phyloP scores from a whole-genome alignment of 768 basidiomycete genomes.

The Pleurotus pulmonarius region DNA sequence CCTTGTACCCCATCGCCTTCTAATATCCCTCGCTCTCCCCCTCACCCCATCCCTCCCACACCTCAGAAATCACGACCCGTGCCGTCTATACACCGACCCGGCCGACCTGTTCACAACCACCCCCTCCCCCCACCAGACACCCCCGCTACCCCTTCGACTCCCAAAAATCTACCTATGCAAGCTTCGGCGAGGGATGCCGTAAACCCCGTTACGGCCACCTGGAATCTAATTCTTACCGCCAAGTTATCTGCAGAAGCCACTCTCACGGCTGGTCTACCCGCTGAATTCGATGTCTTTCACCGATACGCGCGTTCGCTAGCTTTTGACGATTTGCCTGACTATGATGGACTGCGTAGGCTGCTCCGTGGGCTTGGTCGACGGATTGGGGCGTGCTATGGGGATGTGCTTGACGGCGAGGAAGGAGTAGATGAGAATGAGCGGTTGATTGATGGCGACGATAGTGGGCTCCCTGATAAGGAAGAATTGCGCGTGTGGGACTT shows the following conservation, averaged over 20 bases:
- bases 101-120: constrained; percentile 16
- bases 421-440: constrained; percentile 11
- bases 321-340: constrained; percentile 89
- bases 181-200: constrained; percentile 3
- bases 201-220: constrained; percentile 63
- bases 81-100: constrained; percentile 18
- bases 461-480: not conserved
- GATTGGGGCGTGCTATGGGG: constrained; percentile 53
- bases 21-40: constrained; percentile 6
- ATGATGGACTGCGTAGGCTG: constrained; percentile 73
- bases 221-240: constrained; percentile 73
- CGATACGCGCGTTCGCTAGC: constrained; percentile 78
- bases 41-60: constrained; percentile 12
- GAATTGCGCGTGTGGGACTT: constrained; percentile 14
- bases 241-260: constrained; percentile 65
- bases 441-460: constrained; percentile 7
- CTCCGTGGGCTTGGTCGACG: constrained; percentile 59
- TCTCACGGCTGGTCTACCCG: constrained; percentile 72
- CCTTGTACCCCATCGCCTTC: constrained; percentile 5
- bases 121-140: constrained; percentile 7
- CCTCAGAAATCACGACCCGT: constrained; percentile 5
- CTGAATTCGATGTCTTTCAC: constrained; percentile 72
- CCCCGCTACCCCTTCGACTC: constrained; percentile 24
- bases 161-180: not conserved
- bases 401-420: constrained; percentile 17